Conservation (phyloP, 257 asterid species). For the Gynochthodes officinalis region DNA sequence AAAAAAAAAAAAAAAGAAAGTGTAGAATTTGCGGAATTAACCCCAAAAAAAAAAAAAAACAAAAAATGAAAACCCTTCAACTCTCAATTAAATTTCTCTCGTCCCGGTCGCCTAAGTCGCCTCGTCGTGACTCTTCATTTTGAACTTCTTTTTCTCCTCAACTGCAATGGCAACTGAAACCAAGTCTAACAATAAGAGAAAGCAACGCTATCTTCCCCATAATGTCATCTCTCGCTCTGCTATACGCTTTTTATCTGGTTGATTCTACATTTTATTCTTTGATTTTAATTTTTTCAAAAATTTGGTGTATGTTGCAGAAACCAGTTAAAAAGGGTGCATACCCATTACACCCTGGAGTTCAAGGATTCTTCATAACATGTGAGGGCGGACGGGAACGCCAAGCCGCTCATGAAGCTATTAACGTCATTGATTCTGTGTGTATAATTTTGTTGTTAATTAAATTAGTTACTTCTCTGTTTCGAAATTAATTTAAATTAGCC, state of each 20-base stretch:
- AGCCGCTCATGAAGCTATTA: conserved; percentile 83
- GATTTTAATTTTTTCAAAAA: not conserved
- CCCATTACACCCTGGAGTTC: conserved; percentile 80
- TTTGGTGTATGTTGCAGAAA: conserved; percentile 39
- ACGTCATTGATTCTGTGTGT: conserved; percentile 84
- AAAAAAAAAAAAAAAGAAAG: no score
- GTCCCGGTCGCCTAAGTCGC: no score
- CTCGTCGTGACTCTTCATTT: not conserved
- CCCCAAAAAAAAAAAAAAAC: no score
- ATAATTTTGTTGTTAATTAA: not conserved
- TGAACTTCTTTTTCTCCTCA: not conserved
- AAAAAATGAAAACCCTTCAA: no score
- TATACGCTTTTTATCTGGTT: not conserved
- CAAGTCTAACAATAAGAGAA: conserved; percentile 59
- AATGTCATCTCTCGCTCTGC: conserved; percentile 34
- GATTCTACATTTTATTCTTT: not conserved
- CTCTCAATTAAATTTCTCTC: no score
- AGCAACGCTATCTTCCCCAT: conserved; percentile 68
- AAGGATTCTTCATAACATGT: conserved; percentile 93
- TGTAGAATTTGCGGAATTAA: no score
- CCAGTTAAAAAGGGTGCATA: conserved; percentile 79
- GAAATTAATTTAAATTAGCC: not conserved
- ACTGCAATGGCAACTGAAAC: conserved; percentile 61
- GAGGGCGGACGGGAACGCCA: conserved; percentile 93
- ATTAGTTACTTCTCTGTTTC: not conserved